Evolutionary conservation across 768 basidiomycete species (phyloP).

Genomic region (Pulveroboletus frians): DNA sequence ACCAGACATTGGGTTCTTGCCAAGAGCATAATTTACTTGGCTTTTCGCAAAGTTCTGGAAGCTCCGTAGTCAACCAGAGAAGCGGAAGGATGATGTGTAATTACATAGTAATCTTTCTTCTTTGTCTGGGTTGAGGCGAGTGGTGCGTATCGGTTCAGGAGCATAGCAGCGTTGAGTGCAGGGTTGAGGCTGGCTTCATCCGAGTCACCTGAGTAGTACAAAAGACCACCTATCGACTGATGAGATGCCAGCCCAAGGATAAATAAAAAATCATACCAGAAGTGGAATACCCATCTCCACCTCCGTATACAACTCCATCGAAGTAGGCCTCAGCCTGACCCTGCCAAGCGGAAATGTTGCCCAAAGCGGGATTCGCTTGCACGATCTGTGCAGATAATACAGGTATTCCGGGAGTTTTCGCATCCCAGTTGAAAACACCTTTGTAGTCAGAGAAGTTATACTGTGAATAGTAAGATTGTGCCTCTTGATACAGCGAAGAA

Average conservation of each 20-base stretch:
- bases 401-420: slow-evolving; percentile 68
- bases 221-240: slow-evolving; percentile 56
- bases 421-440: slow-evolving; percentile 85
- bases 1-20: slow-evolving; percentile 89
- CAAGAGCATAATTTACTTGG: slow-evolving; percentile 80
- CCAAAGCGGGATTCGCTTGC: slow-evolving; percentile 48
- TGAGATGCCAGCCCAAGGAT: neutral
- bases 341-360: slow-evolving; percentile 65
- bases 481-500: slow-evolving; percentile 54
- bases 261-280: slow-evolving; percentile 40
- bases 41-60: slow-evolving; percentile 62
- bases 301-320: slow-evolving; percentile 59
- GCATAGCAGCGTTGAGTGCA: slow-evolving; percentile 82
- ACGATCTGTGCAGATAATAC: slow-evolving; percentile 75
- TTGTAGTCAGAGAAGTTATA: slow-evolving; percentile 50
- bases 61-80: slow-evolving; percentile 5
- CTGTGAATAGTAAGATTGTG: slow-evolving; percentile 53
- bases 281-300: slow-evolving; percentile 54
- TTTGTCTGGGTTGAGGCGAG: slow-evolving; percentile 61
- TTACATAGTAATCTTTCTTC: slow-evolving; percentile 55
- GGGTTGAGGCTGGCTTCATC: slow-evolving; percentile 78
- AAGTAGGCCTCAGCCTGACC: slow-evolving; percentile 68
- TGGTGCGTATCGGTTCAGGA: slow-evolving; percentile 70
- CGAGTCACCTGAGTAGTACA: slow-evolving; percentile 83
- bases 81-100: slow-evolving; percentile 7